Conservation (phyloP, 164 flowering plant genomes). For the Magnolia sinica region DNA sequence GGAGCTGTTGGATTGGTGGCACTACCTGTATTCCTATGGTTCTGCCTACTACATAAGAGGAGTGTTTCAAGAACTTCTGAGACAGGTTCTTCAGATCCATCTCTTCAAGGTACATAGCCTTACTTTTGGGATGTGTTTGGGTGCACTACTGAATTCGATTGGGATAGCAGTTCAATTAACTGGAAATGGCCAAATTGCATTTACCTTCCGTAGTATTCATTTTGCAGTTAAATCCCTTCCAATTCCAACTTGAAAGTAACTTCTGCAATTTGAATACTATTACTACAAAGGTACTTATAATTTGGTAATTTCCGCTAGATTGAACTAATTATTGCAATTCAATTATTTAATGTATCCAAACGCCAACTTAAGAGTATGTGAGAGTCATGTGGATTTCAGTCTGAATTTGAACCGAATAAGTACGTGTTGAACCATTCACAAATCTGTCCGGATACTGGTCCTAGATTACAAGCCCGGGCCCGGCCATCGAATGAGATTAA, state of each 20-base stretch:
- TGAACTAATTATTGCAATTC: neutral
- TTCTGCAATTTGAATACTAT: too few species aligned
- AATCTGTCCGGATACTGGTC: too few species aligned
- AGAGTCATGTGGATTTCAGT: neutral
- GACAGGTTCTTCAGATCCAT: conserved; percentile 86
- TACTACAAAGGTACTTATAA: too few species aligned
- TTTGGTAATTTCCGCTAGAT: neutral
- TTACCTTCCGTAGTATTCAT: too few species aligned
- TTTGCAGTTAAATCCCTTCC: too few species aligned
- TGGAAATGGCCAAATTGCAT: too few species aligned
- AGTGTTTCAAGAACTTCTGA: conserved; percentile 73
- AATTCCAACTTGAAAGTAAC: too few species aligned
- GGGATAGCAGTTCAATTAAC: too few species aligned
- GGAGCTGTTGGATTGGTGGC: conserved; percentile 85
- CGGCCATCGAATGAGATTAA: too few species aligned
- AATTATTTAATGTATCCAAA: neutral
- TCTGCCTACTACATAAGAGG: conserved; percentile 44
- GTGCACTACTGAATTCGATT: neutral
- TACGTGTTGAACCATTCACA: too few species aligned
- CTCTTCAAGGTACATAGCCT: conserved; percentile 50
- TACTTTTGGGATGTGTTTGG: neutral
- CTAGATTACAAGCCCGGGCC: too few species aligned
- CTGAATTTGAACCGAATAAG: neutral
- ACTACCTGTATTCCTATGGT: conserved; percentile 52
- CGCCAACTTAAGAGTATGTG: neutral